Percentiles rank a stretch among this genome's conserved stretches.
phyloP scores from a whole-genome alignment of 1,284 basidiomycete genomes.

The Jaminaea rosea region DNA sequence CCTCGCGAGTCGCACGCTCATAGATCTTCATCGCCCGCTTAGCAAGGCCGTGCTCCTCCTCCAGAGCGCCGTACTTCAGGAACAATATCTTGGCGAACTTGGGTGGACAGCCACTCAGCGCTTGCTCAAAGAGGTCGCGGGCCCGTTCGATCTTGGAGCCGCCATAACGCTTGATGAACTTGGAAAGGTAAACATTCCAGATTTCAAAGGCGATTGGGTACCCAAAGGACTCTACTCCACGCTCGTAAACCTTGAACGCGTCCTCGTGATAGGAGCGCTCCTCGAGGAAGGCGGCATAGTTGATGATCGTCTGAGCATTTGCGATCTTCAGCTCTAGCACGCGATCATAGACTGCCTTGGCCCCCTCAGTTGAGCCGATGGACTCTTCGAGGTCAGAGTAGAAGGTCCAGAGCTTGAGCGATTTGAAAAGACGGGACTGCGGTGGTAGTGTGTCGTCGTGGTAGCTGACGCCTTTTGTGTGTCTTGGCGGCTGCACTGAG shows the following conservation, averaged over 20 bases:
- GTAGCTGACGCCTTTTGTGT: constrained; percentile 65
- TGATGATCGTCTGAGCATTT: constrained; percentile 88
- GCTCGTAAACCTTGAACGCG: constrained; percentile 96
- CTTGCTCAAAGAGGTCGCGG: constrained; percentile 94
- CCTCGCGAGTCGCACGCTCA: constrained; percentile 78
- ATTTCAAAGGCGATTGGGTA: constrained; percentile 97
- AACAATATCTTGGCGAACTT: constrained; percentile 91
- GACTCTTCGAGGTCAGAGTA: constrained; percentile 96
- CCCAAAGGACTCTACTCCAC: constrained; percentile 92
- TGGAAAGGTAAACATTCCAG: constrained; percentile 97
- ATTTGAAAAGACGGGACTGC: constrained; percentile 89
- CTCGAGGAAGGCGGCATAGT: constrained; percentile 92
- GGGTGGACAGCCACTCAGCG: constrained; percentile 85
- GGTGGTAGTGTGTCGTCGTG: constrained; percentile 86
- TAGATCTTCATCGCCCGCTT: constrained; percentile 94
- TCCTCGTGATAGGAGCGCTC: constrained; percentile 98
- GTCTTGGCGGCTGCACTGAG: constrained; percentile 60
- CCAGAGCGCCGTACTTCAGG: constrained; percentile 87
- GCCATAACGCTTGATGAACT: constrained; percentile 93
- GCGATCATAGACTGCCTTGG: constrained; percentile 91
- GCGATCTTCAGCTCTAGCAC: constrained; percentile 95
- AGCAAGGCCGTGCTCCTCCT: constrained; percentile 88
- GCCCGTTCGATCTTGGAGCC: constrained; percentile 89
- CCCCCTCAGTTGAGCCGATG: constrained; percentile 80
- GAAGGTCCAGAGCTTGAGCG: constrained; percentile 96